phyloP scores from a whole-genome alignment of 345 rosid species.

The Eucalyptus regnans region DNA sequence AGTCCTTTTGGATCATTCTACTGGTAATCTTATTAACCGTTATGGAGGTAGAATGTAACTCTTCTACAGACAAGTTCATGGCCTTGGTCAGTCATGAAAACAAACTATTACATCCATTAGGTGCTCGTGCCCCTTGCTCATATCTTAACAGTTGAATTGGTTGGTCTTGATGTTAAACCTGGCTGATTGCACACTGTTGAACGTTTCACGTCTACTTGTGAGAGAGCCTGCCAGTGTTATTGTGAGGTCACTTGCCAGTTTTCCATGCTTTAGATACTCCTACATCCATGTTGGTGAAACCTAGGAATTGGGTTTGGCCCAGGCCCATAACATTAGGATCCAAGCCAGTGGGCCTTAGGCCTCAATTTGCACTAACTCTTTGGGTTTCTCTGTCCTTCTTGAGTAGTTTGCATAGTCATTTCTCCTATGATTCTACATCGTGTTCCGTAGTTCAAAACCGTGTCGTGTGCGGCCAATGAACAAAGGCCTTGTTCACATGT shows the following conservation, averaged over 20 bases:
- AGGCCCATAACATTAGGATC: not conserved
- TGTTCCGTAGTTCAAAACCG: not conserved
- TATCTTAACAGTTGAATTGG: not conserved
- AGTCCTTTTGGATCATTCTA: not conserved
- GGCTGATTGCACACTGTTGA: not conserved
- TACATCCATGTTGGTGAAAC: not conserved
- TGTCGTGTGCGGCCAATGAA: not conserved
- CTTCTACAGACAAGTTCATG: fast-evolving
- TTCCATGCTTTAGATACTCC: not conserved
- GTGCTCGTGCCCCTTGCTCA: not conserved
- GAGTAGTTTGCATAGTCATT: not conserved
- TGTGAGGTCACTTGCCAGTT: not conserved
- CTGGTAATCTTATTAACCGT: not conserved
- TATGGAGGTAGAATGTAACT: not conserved
- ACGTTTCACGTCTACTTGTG: not conserved
- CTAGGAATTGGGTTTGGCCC: not conserved
- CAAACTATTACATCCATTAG: fast-evolving
- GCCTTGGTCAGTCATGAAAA: not conserved
- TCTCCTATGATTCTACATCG: not conserved
- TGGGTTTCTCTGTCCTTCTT: not conserved
- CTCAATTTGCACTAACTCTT: not conserved
- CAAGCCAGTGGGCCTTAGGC: fast-evolving
- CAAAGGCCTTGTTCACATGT: not conserved
- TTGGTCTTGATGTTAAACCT: not conserved
- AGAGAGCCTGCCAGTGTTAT: not conserved